Conservation (phyloP, 352 stramenopile species). For the Phytophthora macrochlamydospora region DNA sequence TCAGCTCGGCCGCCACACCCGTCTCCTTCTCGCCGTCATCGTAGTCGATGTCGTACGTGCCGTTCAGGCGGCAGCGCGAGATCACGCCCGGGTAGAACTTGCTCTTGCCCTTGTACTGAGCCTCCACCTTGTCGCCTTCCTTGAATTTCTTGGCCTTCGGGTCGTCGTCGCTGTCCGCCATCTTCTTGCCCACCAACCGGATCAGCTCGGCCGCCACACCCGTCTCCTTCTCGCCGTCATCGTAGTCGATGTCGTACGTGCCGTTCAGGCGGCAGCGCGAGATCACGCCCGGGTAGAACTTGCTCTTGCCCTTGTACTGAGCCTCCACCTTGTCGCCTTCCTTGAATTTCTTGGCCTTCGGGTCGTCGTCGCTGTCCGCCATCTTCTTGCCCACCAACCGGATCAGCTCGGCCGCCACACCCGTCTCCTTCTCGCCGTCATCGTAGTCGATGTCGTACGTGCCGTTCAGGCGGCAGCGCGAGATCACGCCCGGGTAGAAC, state of each 20-base stretch:
- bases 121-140: slow-evolving; percentile 21
- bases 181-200: slow-evolving; percentile 13
- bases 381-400: slow-evolving; percentile 12
- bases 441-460: slow-evolving; percentile 25
- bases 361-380: slow-evolving; percentile 18
- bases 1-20: slow-evolving; percentile 19
- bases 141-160: slow-evolving; percentile 21
- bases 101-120: slow-evolving; percentile 23
- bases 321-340: slow-evolving; percentile 20
- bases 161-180: slow-evolving; percentile 17
- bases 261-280: slow-evolving; percentile 17
- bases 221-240: slow-evolving; percentile 21
- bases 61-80: slow-evolving; percentile 16
- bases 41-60: slow-evolving; percentile 24
- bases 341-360: slow-evolving; percentile 21
- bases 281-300: slow-evolving; percentile 20
- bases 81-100: slow-evolving; percentile 21
- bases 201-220: slow-evolving; percentile 20
- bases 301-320: slow-evolving; percentile 24
- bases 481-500: slow-evolving; percentile 21
- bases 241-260: slow-evolving; percentile 24
- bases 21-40: slow-evolving; percentile 21
- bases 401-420: slow-evolving; percentile 20
- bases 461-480: slow-evolving; percentile 17
- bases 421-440: slow-evolving; percentile 20